Base-by-base conservation (phyloP, 306 rosid species). In the Calophaca sinica region DNA sequence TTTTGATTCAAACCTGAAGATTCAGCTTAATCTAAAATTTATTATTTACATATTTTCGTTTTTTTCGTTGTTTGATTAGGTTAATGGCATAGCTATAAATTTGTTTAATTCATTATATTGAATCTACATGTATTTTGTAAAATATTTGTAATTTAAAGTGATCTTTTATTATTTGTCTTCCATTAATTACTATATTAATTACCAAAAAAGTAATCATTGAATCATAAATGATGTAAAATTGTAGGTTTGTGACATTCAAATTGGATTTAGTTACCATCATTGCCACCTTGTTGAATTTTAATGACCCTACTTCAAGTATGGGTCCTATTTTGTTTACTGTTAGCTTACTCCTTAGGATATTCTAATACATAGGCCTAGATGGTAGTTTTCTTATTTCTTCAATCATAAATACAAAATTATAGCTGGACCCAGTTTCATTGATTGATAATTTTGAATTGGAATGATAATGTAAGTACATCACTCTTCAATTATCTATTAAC, bases 1-100 rank as follows among this genome's bases (percentile, higher is more conserved):
- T 58, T 29, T 44, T 58, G 29, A 59, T 58, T 58, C 60, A 53
- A 59, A 72, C 45, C 15, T 31, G 31, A 59, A 72, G 48, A 8
- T 42, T 67, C 57, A 29, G 59, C 29, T 45, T 59, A 45, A 3
- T 57, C 5, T 4, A 29, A 11, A 28, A 42, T 13, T 29, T 44
- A 29, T 29, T 44, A 59, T 54, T 44, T 13, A 31, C 48, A 29
- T 58, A 55, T 44, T 72, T 58, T 33, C 45, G 12, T 42, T 6
- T 10, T 13, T 44, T n/a, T n/a, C n/a, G n/a, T n/a, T 28, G 68
- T 59, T 72, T 42, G 9, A 29, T 5, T 58, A 31, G 45, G 6
- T 44, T 44, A 44, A 44, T 57, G 9, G 28, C 32, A 48, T 58
- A n/a, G 35, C 11, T 29, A 45, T 31, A 58, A 60, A n/a, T n/a